Conservation (phyloP, 78 protist genomes). For the Dictyostelium intermedium region DNA sequence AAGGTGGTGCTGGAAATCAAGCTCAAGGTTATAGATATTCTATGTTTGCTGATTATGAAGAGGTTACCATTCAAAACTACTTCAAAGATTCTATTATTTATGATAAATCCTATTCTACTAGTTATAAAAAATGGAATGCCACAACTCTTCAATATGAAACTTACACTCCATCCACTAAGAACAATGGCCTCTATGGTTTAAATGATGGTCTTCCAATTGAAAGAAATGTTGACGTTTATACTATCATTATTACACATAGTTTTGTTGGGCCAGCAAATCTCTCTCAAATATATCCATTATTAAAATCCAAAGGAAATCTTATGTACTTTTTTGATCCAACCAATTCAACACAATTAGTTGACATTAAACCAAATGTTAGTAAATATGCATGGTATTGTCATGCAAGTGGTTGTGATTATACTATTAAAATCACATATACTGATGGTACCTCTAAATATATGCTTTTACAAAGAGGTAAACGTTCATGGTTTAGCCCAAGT, state of each 20-base stretch:
- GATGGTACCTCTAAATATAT: background rate
- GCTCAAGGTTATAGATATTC: conserved; percentile 29
- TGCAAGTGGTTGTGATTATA: conserved; percentile 49
- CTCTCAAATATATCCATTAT: background rate
- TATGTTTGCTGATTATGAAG: conserved; percentile 43
- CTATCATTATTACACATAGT: background rate
- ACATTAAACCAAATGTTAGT: background rate
- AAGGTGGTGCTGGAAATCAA: conserved; percentile 71
- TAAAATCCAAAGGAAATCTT: background rate
- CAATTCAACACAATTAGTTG: background rate
- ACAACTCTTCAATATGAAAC: background rate
- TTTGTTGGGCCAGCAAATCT: background rate
- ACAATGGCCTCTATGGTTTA: conserved; percentile 24
- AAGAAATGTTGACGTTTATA: conserved; percentile 36
- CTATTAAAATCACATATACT: background rate
- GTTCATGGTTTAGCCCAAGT: conserved; percentile 6
- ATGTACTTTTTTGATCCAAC: background rate
- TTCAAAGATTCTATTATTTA: background rate
- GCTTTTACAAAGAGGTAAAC: background rate
- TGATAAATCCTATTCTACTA: background rate
- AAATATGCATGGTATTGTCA: conserved; percentile 23
- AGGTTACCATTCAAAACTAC: background rate
- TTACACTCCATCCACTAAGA: background rate
- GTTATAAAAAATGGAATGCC: conserved; percentile 15
- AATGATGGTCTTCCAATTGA: conserved; percentile 9